Conservation (phyloP, 2,329 filamentous ascomycete genomes). For the Colletotrichum graminicola region DNA sequence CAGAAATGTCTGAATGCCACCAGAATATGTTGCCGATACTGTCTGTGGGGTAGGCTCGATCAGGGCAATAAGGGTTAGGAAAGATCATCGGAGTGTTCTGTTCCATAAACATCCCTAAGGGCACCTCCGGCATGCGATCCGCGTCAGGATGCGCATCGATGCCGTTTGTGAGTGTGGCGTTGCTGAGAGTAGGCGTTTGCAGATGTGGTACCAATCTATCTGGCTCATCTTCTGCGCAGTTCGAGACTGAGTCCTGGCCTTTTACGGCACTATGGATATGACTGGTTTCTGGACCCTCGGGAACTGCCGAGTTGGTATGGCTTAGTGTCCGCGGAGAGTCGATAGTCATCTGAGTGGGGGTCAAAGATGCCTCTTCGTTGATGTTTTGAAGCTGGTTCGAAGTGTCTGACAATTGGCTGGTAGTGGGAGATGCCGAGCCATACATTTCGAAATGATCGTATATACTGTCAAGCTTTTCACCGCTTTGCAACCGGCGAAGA, state of each 20-base stretch:
- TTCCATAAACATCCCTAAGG: not conserved
- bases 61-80: not conserved
- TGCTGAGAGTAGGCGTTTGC: not conserved
- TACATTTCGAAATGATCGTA: not conserved
- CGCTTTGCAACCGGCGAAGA: not conserved
- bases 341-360: not conserved
- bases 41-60: not conserved
- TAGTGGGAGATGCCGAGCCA: not conserved
- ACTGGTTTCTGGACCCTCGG: not conserved
- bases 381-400: not conserved
- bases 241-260: not conserved
- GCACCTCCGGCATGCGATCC: not conserved
- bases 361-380: not conserved
- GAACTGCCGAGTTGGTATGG: not conserved
- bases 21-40: not conserved
- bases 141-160: too few species aligned
- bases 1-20: not conserved
- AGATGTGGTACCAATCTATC: not conserved
- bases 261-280: not conserved
- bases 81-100: not conserved
- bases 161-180: not conserved
- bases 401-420: not conserved
- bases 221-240: not conserved
- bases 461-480: not conserved
- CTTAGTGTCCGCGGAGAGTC: not conserved